A percentile compares a stretch with the other conserved stretches of the same genome.
These are phyloP conservation scores for Cyclaneusma minus DNA, from an alignment of 2,329 filamentous ascomycete genomes.

Conservation along the genomic window DNA sequence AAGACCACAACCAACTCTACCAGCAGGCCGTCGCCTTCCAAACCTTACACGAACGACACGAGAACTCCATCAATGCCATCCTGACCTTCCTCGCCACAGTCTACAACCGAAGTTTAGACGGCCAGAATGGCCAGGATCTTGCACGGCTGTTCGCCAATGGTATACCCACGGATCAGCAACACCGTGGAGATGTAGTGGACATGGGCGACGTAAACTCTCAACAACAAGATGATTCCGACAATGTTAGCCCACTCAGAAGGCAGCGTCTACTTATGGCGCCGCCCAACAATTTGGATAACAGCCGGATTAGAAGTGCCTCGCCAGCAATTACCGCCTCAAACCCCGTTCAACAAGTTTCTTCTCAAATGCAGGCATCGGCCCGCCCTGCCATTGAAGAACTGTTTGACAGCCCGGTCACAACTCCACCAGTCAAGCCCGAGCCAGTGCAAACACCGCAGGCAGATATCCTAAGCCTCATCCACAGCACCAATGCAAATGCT, in stretches of 20 bases:
- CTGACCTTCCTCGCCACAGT: slow-evolving; percentile 93
- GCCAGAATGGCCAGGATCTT: slow-evolving; percentile 64
- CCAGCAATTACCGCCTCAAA: slow-evolving; percentile 4
- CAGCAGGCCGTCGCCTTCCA: slow-evolving; percentile 82
- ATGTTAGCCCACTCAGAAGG: slow-evolving; percentile 13
- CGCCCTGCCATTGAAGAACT: slow-evolving; percentile 39
- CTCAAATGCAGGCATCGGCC: slow-evolving; percentile 14
- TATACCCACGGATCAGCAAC: slow-evolving; percentile 42
- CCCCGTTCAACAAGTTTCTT: neutral
- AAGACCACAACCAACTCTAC: slow-evolving; percentile 78
- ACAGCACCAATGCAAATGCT: slow-evolving; percentile 40
- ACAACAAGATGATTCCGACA: slow-evolving; percentile 10
- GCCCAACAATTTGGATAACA: slow-evolving; percentile 5
- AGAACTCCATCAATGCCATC: slow-evolving; percentile 98
- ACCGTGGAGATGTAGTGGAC: slow-evolving; percentile 41
- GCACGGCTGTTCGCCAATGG: slow-evolving; percentile 71
- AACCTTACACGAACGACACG: slow-evolving; percentile 84
- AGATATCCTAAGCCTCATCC: slow-evolving; percentile 50
- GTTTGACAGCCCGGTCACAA: slow-evolving; percentile 31
- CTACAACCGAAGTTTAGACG: slow-evolving; percentile 84
- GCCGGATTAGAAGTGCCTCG: slow-evolving; percentile 6
- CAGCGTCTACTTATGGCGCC: slow-evolving; percentile 19
- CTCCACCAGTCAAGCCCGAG: slow-evolving; percentile 37
- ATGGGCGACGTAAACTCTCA: slow-evolving; percentile 34
- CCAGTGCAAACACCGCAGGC: slow-evolving; percentile 41